Conservation (phyloP, 305 asterid species). For the Solanum hybrid region DNA sequence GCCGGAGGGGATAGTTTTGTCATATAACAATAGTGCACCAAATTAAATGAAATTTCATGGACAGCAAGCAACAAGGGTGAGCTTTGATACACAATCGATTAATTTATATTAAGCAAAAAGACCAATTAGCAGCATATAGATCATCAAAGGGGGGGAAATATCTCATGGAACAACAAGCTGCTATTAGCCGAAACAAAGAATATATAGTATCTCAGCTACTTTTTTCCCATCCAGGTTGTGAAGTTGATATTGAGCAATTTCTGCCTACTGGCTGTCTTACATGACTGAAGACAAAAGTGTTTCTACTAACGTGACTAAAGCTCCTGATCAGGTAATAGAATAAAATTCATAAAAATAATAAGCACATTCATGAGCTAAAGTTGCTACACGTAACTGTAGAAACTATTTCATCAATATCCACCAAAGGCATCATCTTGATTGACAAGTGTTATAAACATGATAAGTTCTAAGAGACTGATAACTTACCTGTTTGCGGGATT, state of each 20-base stretch:
- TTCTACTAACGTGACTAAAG: not conserved
- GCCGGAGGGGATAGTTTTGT: not conserved
- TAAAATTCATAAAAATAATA: not conserved
- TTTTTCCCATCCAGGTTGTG: not conserved
- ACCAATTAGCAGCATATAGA: not conserved
- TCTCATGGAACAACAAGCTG: not conserved
- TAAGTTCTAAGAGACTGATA: not conserved
- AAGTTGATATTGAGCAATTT: not conserved
- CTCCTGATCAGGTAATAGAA: not conserved
- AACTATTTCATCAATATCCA: not conserved
- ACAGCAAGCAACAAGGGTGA: not conserved
- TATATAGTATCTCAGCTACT: not conserved
- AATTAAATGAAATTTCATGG: not conserved
- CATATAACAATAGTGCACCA: not conserved
- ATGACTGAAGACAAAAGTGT: not conserved
- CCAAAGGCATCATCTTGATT: not conserved
- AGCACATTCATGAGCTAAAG: not conserved
- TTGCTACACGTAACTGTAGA: not conserved
- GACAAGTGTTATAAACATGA: not conserved
- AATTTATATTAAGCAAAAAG: not conserved
- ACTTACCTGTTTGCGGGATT: constrained; percentile 79
- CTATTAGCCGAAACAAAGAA: not conserved
- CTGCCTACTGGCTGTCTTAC: not conserved
- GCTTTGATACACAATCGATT: not conserved
- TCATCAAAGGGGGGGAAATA: not conserved